phyloP scores from a whole-genome alignment of 2,329 filamentous ascomycete species.

The Zasmidium angulare region DNA sequence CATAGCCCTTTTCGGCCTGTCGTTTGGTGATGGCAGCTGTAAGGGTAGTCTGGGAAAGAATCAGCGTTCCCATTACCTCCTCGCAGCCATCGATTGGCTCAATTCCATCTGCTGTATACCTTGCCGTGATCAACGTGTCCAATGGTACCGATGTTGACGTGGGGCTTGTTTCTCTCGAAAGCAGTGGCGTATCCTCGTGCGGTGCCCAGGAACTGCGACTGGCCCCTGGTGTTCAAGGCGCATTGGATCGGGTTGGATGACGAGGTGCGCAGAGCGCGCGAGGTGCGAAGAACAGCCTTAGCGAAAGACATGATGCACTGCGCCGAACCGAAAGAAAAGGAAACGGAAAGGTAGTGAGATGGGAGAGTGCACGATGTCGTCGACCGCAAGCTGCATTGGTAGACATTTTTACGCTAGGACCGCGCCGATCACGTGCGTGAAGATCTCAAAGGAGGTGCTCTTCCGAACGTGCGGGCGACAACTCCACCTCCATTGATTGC shows the following conservation, averaged over 20 bases:
- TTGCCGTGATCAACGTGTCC: slow-evolving; percentile 99
- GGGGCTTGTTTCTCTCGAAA: slow-evolving; percentile 90
- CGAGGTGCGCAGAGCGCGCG: slow-evolving; percentile 70
- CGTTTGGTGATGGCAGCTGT: slow-evolving; percentile 98
- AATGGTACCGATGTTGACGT: slow-evolving; percentile 99
- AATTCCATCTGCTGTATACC: slow-evolving; percentile 52
- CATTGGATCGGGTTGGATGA: slow-evolving; percentile 76
- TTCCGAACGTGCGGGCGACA: not conserved
- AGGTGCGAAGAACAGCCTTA: slow-evolving; percentile 79
- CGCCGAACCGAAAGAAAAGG: slow-evolving; percentile 5
- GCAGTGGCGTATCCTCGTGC: slow-evolving; percentile 59
- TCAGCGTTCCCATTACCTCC: slow-evolving; percentile 8
- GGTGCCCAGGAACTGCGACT: slow-evolving; percentile 61
- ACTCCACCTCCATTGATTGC: not conserved
- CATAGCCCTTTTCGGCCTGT: slow-evolving; percentile 90
- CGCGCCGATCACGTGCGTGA: slow-evolving; percentile 1
- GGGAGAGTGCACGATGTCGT: slow-evolving; percentile 1
- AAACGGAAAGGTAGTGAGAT: slow-evolving; percentile 6
- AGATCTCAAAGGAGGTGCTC: not conserved
- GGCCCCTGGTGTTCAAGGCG: slow-evolving; percentile 62
- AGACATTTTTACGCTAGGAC: not conserved
- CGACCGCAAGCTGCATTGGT: not conserved
- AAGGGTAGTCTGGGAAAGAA: slow-evolving; percentile 73
- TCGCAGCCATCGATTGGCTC: not conserved
- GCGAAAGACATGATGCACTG: slow-evolving; percentile 68